Evolutionary conservation across 1,139 yeast genomes (phyloP).

Genomic region (Lodderomyces metapsilosis): DNA sequence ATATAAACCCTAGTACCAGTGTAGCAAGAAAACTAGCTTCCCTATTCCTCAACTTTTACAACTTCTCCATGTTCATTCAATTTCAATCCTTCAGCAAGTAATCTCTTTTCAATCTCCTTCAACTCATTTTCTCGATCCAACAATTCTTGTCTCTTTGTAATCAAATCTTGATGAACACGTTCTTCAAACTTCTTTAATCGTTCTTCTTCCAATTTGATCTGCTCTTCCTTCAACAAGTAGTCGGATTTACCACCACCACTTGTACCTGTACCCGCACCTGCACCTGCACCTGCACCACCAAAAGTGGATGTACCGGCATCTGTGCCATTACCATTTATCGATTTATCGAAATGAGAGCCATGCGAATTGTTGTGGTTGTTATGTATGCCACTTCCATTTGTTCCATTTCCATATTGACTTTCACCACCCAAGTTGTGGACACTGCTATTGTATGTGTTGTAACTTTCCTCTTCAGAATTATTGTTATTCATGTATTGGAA

Average conservation of each 20-base stretch:
- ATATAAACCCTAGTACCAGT: not conserved
- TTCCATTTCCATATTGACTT: conserved; percentile 3
- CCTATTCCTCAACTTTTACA: conserved; percentile 26
- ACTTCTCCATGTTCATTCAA: conserved; percentile 44
- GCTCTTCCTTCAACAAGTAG: conserved; percentile 72
- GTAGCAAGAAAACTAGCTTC: too few species aligned
- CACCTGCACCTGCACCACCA: too few species aligned
- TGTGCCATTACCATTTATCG: conserved; percentile 7
- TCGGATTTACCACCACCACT: conserved; percentile 18
- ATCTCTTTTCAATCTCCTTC: conserved; percentile 74
- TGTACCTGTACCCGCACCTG: conserved; percentile 39
- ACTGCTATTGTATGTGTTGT: conserved; percentile 7
- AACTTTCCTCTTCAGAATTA: conserved; percentile 8
- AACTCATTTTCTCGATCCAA: conserved; percentile 87
- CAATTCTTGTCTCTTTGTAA: conserved; percentile 79
- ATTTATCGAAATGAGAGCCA: not conserved
- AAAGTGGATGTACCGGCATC: conserved; percentile 16
- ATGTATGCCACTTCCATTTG: conserved; percentile 6
- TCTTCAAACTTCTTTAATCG: conserved; percentile 76
- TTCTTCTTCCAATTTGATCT: conserved; percentile 77
- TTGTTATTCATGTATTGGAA: conserved; percentile 33
- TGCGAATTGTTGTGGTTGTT: not conserved
- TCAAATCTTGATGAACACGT: conserved; percentile 86
- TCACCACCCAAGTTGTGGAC: conserved; percentile 2
- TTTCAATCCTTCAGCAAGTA: conserved; percentile 56